phyloP scores from a whole-genome alignment of 2,329 filamentous ascomycete species.

The Fusarium anguioides region DNA sequence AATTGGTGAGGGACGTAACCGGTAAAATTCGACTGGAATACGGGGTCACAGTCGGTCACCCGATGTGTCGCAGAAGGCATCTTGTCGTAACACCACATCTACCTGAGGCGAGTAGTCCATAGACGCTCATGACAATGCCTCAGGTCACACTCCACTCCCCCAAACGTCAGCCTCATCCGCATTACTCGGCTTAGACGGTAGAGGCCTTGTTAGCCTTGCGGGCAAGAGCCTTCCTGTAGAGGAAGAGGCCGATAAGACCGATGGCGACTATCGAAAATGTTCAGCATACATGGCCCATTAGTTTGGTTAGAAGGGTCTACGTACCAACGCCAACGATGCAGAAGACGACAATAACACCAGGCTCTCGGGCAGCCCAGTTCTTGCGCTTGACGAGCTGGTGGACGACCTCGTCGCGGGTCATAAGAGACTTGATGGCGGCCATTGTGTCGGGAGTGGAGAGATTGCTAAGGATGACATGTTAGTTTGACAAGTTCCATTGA shows the following conservation, averaged over 20 bases:
- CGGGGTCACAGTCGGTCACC: conserved; percentile 48
- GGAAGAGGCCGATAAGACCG: conserved; percentile 47
- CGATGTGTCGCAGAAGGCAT: conserved; percentile 45
- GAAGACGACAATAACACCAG: conserved; percentile 58
- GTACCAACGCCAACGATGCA: conserved; percentile 56
- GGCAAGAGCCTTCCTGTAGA: conserved; percentile 49
- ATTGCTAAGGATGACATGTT: conserved; percentile 38
- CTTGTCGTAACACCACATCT: conserved; percentile 43
- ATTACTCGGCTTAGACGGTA: conserved; percentile 32
- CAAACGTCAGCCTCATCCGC: conserved; percentile 20
- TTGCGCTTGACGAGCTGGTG: conserved; percentile 55
- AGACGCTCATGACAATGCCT: conserved; percentile 34
- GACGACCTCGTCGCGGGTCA: conserved; percentile 52
- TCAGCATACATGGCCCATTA: conserved; percentile 19
- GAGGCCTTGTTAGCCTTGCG: conserved; percentile 51
- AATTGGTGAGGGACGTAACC: conserved; percentile 42
- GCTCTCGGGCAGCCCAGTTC: conserved; percentile 54
- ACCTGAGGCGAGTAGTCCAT: conserved; percentile 31
- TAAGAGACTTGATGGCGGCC: conserved; percentile 55
- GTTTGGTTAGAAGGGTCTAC: conserved; percentile 14
- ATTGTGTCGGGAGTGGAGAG: conserved; percentile 51
- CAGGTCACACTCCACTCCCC: conserved; percentile 41
- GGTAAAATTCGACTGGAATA: conserved; percentile 41
- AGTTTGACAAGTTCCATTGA: neutral
- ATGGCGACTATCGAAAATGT: conserved; percentile 47